Evolutionary conservation across 805 yeast genomes (phyloP).

Genomic region (Candida incommunis): DNA sequence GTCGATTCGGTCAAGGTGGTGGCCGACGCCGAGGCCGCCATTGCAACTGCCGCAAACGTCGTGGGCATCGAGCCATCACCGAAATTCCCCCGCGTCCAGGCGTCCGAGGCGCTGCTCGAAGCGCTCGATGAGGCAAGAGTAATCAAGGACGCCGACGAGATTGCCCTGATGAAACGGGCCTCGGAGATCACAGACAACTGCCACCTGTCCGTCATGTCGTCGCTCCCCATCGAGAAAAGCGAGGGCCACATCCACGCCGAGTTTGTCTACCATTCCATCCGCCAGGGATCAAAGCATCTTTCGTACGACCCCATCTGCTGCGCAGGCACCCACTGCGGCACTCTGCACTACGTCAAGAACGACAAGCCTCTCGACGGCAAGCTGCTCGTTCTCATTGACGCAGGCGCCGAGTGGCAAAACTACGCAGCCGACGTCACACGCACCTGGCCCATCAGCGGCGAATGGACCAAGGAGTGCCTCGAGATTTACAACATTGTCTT

Average conservation of each 20-base stretch:
- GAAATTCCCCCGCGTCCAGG: conserved; percentile 8
- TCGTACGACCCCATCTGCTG: conserved; percentile 95
- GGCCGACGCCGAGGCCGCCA: conserved; percentile 29
- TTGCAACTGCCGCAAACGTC: conserved; percentile 7
- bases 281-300: conserved; percentile 84
- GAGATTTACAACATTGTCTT: conserved; percentile 66
- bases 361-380: conserved; percentile 47
- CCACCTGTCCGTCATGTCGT: conserved; percentile 86
- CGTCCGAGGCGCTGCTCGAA: conserved; percentile 20
- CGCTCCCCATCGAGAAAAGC: conserved; percentile 68
- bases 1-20: conserved; percentile 69
- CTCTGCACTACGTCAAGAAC: conserved; percentile 79
- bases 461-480: conserved; percentile 78
- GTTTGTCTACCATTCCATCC: conserved; percentile 78
- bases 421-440: conserved; percentile 92
- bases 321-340: conserved; percentile 81
- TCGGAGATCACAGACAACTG: conserved; percentile 75
- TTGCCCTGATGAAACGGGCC: conserved; percentile 65
- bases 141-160: conserved; percentile 73
- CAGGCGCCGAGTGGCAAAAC: conserved; percentile 94
- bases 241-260: conserved; percentile 95
- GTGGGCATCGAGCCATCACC: conserved; percentile 14
- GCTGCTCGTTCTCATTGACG: conserved; percentile 71
- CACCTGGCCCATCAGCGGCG: conserved; percentile 84
- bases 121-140: conserved; percentile 82